phyloP scores from a whole-genome alignment of 169 alveolate genomes.

The Eimeria falciformis region DNA sequence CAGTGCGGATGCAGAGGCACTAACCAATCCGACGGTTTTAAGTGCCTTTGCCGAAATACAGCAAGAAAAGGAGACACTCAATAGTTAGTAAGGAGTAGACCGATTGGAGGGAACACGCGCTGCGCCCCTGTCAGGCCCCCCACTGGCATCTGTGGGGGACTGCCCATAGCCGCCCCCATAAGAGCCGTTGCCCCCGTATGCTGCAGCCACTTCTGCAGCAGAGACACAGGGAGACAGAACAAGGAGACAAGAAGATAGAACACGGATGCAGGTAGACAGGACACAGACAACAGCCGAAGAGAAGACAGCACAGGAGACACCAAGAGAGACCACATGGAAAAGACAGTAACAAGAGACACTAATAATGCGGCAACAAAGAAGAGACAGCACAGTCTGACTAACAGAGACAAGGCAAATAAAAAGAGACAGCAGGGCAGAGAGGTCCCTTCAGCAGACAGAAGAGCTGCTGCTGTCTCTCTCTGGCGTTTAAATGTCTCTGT shows the following conservation, averaged over 20 bases:
- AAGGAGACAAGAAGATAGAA: no score
- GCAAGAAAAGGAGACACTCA: no score
- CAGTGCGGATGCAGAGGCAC: no score
- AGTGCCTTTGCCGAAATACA: no score
- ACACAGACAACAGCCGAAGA: neutral
- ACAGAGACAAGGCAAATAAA: no score
- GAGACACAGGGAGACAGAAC: no score
- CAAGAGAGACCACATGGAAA: neutral
- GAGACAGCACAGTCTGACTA: no score
- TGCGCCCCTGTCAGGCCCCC: neutral
- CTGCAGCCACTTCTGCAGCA: slow-evolving; percentile 14
- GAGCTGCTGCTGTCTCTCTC: no score
- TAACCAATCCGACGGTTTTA: no score
- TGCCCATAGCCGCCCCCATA: neutral
- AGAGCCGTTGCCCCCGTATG: neutral
- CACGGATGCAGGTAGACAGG: neutral
- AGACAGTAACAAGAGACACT: neutral
- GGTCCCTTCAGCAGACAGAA: no score
- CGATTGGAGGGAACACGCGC: neutral
- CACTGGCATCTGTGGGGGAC: neutral
- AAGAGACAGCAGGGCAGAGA: no score
- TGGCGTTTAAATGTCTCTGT: neutral
- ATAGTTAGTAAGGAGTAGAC: slow-evolving; percentile 1
- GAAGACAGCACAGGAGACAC: neutral
- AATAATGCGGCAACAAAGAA: no score